Evolutionary conservation across 2,329 filamentous ascomycete genomes (phyloP).

Genomic region (Cordyceps javanica): DNA sequence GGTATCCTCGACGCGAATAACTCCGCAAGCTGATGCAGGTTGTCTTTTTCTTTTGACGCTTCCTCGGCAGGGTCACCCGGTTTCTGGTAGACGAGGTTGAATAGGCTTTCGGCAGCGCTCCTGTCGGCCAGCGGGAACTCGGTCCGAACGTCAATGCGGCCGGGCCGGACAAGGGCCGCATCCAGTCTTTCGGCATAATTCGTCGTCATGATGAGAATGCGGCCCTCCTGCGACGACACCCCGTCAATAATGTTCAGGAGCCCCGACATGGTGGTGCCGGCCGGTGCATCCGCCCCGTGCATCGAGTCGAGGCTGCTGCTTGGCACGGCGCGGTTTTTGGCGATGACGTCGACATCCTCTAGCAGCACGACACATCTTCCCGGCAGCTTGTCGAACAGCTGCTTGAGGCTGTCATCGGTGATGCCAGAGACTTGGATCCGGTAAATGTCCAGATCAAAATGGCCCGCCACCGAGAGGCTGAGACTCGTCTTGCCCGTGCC

Average conservation of each 20-base stretch:
- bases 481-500: slow-evolving; percentile 56
- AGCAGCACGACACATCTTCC: slow-evolving; percentile 47
- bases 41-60: not conserved
- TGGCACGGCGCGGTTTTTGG: not conserved
- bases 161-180: slow-evolving; percentile 54
- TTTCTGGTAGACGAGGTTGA: not conserved
- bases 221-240: slow-evolving; percentile 59
- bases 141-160: slow-evolving; percentile 55
- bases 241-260: slow-evolving; percentile 64
- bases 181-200: slow-evolving; percentile 59
- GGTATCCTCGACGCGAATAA: not conserved
- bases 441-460: slow-evolving; percentile 46
- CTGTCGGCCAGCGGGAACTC: not conserved
- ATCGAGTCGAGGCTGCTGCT: not conserved
- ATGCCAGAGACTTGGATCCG: slow-evolving; percentile 43
- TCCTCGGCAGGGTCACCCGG: not conserved
- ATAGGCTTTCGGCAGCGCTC: not conserved
- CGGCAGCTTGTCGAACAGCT: slow-evolving; percentile 48
- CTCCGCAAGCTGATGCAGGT: not conserved
- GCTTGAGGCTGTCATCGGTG: slow-evolving; percentile 42
- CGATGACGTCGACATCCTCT: slow-evolving; percentile 46
- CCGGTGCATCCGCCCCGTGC: not conserved
- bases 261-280: slow-evolving; percentile 45
- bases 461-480: slow-evolving; percentile 45
- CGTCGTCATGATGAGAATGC: slow-evolving; percentile 66